phyloP scores from a whole-genome alignment of 495 filamentous ascomycete species.

The Annulohypoxylon nitens region DNA sequence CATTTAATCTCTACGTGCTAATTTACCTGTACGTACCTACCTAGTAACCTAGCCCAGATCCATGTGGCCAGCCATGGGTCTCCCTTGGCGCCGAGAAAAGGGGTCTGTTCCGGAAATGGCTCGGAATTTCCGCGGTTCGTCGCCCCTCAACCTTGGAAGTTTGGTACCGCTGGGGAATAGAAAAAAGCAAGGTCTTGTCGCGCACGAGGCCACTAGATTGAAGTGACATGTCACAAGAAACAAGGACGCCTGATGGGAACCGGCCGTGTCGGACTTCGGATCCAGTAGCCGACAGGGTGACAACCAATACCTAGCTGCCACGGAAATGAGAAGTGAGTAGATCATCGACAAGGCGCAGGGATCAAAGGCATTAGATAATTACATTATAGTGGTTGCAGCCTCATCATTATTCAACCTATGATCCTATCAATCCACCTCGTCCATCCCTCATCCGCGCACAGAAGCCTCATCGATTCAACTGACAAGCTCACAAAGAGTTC shows the following conservation, averaged over 20 bases:
- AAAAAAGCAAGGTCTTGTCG: slow-evolving; percentile 37
- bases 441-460: slow-evolving; percentile 52
- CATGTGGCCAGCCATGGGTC: not conserved
- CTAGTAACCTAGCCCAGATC: no score
- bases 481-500: slow-evolving; percentile 54
- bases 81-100: slow-evolving; percentile 41
- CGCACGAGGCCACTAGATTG: slow-evolving; percentile 43
- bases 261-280: slow-evolving; percentile 39
- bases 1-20: slow-evolving; percentile 18
- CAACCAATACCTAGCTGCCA: slow-evolving; percentile 45
- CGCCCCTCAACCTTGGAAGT: slow-evolving; percentile 27
- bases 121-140: slow-evolving; percentile 43
- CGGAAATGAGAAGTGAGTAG: slow-evolving; percentile 50
- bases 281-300: slow-evolving; percentile 41
- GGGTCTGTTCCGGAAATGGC: slow-evolving; percentile 30
- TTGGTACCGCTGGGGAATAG: slow-evolving; percentile 45
- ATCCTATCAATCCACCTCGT: slow-evolving; percentile 52
- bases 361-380: slow-evolving; percentile 48
- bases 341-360: slow-evolving; percentile 45
- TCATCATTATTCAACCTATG: slow-evolving; percentile 49
- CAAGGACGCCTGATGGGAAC: slow-evolving; percentile 30
- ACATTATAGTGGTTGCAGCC: slow-evolving; percentile 48
- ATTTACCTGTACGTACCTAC: slow-evolving; percentile 25
- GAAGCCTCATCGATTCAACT: slow-evolving; percentile 50
- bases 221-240: slow-evolving; percentile 43